Base-by-base conservation (phyloP, 169 alveolate species). In the Plasmodium coatneyi region DNA sequence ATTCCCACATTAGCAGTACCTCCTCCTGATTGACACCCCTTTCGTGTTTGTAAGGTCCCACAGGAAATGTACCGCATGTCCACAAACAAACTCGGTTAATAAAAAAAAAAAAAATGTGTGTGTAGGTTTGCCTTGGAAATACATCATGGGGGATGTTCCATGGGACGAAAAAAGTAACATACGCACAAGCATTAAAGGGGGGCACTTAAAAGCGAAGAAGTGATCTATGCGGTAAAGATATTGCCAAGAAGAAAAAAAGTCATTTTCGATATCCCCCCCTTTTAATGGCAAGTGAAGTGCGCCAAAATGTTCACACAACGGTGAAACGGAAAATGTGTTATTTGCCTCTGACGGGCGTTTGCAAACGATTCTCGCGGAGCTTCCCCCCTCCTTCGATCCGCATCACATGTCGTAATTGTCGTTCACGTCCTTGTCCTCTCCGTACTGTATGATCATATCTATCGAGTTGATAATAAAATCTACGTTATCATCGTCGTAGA, bases 391-490 rank as follows among this genome's bases (percentile, higher is more conserved):
- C 39, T 49, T 81, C 34, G 22, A 52, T 49, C 25, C 32, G 74
- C 46, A n/a, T 84, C 70, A 94, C 94, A 96, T 92, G 92, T 96
- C 97, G 84, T 92, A 96, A 84, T 95, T 96, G 80, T 96, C 95
- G 54, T 95, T 81, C 34, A 96, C 97, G 66, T 96, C 98, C 30
- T 96, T 96, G 80, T 96, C 98, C 80, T 96, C 98, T 6, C 98
- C 98, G 76, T 92, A 96, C 70, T 96, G 98, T 72, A 95, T 80
- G 16, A 96, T 95, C 82, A 92, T 84, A 34, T 96, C 98, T 14
- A 96, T 96, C 5, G 96, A 86, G 41, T 94, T 95, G 14, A 96
- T 92, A 54, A 96, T 71, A 92, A 92, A 95, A 89, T 96, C 97
- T 5, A 96, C 95, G 54, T 96, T 92, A 10, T 84, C 97, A 86